phyloP scores from a whole-genome alignment of 164 flowering plant genomes.

The Liquidambar formosana region DNA sequence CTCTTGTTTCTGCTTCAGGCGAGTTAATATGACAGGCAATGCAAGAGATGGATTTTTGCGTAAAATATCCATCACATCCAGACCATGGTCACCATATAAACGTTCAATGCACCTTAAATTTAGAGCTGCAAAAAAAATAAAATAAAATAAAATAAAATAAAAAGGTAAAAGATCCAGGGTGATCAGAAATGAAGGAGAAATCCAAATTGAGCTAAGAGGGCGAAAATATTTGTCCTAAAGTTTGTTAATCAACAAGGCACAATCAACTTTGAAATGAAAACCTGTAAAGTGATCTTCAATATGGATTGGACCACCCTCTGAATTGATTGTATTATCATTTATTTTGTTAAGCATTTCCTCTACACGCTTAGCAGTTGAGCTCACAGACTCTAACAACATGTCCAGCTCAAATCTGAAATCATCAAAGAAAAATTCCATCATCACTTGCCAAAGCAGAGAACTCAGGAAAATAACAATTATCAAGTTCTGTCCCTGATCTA shows the following conservation, averaged over 20 bases:
- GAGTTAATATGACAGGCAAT: conserved; percentile 56
- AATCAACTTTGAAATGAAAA: conserved; percentile 15
- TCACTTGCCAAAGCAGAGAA: conserved; percentile 6
- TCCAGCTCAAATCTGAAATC: conserved; percentile 67
- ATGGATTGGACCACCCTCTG: conserved; percentile 34
- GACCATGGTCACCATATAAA: conserved; percentile 72
- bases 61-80: conserved; percentile 62
- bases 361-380: conserved; percentile 50
- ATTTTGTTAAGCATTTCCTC: conserved; percentile 55
- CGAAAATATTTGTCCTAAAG: not conserved
- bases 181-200: not conserved
- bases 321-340: conserved; percentile 35
- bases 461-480: not conserved
- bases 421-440: conserved; percentile 1
- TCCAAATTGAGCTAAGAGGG: not conserved
- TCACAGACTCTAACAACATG: conserved; percentile 70
- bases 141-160: conserved; percentile 1
- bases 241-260: not conserved
- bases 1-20: conserved; percentile 71
- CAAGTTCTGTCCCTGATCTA: not conserved
- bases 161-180: too few species aligned
- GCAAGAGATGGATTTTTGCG: conserved; percentile 50
- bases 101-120: conserved; percentile 71
- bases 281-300: conserved; percentile 61
- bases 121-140: conserved; percentile 34